A percentile compares a stretch with the other conserved stretches of the same genome.
Conservation (phyloP, 179 eudicot species). For the Monotropa hypopitys region DNA sequence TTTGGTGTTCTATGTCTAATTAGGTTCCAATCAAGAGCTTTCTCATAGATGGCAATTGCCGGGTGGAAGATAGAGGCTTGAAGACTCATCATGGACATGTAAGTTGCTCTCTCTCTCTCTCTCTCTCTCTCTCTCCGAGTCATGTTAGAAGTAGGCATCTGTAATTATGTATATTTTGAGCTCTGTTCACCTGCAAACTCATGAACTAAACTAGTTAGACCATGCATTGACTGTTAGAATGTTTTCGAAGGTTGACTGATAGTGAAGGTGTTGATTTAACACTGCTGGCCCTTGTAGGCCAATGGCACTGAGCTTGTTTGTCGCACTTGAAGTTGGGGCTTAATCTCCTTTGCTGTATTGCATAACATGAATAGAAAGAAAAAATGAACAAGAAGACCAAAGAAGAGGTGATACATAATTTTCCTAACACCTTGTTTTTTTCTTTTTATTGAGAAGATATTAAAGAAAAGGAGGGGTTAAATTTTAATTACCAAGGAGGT, state of each 20-base stretch:
- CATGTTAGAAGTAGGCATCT: background rate
- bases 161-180: background rate
- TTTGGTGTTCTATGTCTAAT: conserved; percentile 4
- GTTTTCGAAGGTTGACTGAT: background rate
- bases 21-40: conserved; percentile 96
- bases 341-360: background rate
- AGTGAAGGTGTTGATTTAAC: background rate
- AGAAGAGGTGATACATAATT: background rate
- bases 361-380: background rate
- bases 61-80: conserved; percentile 98
- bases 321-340: background rate
- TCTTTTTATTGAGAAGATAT: background rate
- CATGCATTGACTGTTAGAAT: background rate
- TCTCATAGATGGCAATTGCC: conserved; percentile 94
- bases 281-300: background rate
- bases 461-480: background rate
- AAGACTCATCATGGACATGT: conserved; percentile 99
- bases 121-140: background rate
- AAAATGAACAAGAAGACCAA: background rate
- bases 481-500: background rate
- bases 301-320: background rate
- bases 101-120: conserved; percentile 23
- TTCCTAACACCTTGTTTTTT: background rate
- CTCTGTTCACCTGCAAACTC: background rate
- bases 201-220: background rate